Conservation (phyloP, 202 grass and related monocot genomes). For the Eragrostis tef region DNA sequence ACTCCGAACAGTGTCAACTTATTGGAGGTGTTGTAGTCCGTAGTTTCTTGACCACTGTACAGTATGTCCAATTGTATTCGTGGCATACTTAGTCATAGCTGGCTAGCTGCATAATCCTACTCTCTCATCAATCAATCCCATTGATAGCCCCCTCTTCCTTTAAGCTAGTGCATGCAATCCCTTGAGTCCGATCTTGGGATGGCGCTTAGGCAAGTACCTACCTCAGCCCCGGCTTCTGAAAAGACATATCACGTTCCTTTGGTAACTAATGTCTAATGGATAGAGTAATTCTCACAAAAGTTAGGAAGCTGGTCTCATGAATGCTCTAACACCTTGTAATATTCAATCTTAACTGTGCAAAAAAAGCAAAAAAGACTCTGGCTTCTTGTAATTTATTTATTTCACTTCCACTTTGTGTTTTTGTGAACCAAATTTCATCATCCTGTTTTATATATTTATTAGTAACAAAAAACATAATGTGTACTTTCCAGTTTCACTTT, state of each 20-base stretch:
- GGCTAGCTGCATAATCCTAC: constrained; percentile 5
- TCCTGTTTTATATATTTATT: constrained; percentile 1
- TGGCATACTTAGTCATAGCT: constrained; percentile 10
- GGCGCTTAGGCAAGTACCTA: too few species aligned
- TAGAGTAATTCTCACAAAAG: constrained; percentile 26
- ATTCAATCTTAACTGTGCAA: neutral
- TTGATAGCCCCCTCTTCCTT: constrained; percentile 9
- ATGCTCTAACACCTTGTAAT: neutral
- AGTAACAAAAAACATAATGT: constrained; percentile 7
- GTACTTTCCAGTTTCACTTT: constrained; percentile 27
- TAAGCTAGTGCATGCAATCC: constrained; percentile 10
- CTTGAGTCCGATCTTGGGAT: too few species aligned
- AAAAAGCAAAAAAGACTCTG: neutral
- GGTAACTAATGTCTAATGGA: neutral
- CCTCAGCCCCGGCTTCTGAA: too few species aligned
- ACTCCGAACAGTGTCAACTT: constrained; percentile 38
- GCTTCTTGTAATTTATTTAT: neutral
- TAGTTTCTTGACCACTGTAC: constrained; percentile 25
- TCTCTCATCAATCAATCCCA: constrained; percentile 16
- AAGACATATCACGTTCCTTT: neutral
- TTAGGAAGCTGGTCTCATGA: neutral
- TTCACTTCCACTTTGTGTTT: neutral
- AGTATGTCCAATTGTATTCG: constrained; percentile 15
- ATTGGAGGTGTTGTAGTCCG: constrained; percentile 13
- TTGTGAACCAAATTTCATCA: neutral